Conservation (phyloP, 1,139 yeast species). For the Pichia inconspicua region DNA sequence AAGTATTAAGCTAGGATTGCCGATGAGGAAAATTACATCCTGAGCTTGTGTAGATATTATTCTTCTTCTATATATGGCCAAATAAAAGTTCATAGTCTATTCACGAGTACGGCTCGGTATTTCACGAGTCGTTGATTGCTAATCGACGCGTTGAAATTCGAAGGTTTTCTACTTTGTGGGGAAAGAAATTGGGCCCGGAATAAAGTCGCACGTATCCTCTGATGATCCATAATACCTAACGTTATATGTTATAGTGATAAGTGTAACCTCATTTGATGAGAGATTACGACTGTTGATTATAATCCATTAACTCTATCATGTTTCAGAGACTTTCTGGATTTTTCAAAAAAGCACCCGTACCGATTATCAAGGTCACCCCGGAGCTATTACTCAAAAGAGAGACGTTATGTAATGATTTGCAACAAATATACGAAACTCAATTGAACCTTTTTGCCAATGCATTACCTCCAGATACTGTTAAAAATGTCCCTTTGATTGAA, state of each 20-base stretch:
- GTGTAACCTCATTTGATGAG: neutral
- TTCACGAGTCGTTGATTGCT: too few species aligned
- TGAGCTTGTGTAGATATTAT: too few species aligned
- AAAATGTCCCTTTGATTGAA: conserved; percentile 5
- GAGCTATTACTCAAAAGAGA: conserved; percentile 11
- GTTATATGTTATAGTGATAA: too few species aligned
- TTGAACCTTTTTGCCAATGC: conserved; percentile 6
- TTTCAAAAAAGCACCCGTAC: conserved; percentile 6
- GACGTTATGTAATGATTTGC: conserved; percentile 6
- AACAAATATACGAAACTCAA: conserved; percentile 12
- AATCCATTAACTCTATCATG: conserved; percentile 4
- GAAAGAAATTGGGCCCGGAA: too few species aligned
- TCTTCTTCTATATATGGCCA: too few species aligned
- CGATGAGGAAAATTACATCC: too few species aligned
- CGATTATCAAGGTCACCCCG: conserved; percentile 10
- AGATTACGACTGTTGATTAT: neutral
- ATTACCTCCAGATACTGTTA: neutral
- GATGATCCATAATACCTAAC: too few species aligned
- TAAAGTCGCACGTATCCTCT: too few species aligned
- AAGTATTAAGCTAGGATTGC: neutral
- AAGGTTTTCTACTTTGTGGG: too few species aligned
- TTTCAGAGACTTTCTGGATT: conserved; percentile 8
- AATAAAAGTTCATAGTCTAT: too few species aligned
- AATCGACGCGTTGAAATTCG: too few species aligned
- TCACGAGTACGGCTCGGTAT: too few species aligned